A percentile compares a stretch with the other conserved stretches of the same genome.
These are phyloP conservation scores for Galerina marginata DNA, from an alignment of 768 basidiomycete species.

Conservation along the genomic window DNA sequence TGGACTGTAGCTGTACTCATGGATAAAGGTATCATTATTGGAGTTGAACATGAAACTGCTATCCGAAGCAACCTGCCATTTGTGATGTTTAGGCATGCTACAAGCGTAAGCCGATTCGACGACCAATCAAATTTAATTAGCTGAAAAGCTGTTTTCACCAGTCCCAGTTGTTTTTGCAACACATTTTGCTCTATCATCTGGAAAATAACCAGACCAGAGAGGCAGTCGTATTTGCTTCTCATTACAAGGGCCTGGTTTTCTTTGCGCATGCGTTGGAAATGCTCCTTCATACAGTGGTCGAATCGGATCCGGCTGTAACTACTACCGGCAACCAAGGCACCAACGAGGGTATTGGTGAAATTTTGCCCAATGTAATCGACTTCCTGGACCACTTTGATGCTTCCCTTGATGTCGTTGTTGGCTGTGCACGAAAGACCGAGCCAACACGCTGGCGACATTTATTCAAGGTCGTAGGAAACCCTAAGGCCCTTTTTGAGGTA, in stretches of 20 bases:
- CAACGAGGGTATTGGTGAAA: conserved; percentile 14
- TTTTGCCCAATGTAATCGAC: conserved; percentile 61
- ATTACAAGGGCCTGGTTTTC: conserved; percentile 88
- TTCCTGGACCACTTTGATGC: conserved; percentile 96
- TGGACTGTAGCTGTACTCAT: conserved; percentile 81
- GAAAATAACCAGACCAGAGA: conserved; percentile 65
- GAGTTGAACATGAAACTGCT: conserved; percentile 88
- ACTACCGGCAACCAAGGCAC: conserved; percentile 35
- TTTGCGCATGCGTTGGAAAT: conserved; percentile 96
- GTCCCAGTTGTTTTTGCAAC: conserved; percentile 95
- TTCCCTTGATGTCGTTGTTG: conserved; percentile 90
- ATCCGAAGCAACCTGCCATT: conserved; percentile 81
- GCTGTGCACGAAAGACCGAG: conserved; percentile 96
- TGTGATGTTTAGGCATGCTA: conserved; percentile 89
- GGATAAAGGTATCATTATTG: conserved; percentile 99
- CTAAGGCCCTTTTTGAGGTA: conserved; percentile 91
- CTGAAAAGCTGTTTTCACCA: conserved; percentile 34
- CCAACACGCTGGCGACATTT: conserved; percentile 87
- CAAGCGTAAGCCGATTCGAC: conserved; percentile 64
- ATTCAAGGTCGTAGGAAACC: conserved; percentile 90
- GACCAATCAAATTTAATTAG: neutral
- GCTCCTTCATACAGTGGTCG: conserved; percentile 90
- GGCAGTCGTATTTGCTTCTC: conserved; percentile 84
- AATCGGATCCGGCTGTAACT: conserved; percentile 68
- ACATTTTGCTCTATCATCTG: conserved; percentile 85